Evolutionary conservation across 768 basidiomycete species (phyloP).

Genomic region (Agrocybe praecox): DNA sequence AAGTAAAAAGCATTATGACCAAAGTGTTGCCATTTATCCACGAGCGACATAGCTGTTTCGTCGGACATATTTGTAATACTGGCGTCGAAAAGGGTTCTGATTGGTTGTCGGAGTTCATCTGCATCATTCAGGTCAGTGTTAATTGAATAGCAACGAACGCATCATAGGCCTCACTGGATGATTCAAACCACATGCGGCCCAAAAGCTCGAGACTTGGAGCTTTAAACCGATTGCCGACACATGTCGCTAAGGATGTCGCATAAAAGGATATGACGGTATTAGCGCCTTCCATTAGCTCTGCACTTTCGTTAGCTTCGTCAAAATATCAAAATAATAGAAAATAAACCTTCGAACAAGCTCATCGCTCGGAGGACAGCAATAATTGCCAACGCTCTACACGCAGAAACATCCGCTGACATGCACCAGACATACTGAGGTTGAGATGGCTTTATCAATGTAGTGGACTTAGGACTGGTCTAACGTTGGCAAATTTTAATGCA

Average conservation of each 20-base stretch:
- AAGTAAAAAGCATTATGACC: slow-evolving; percentile 40
- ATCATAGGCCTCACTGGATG: slow-evolving; percentile 53
- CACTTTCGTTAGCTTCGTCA: slow-evolving; percentile 44
- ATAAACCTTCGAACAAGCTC: slow-evolving; percentile 68
- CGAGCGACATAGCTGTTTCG: slow-evolving; percentile 57
- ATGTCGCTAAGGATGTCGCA: slow-evolving; percentile 64
- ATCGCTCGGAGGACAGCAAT: slow-evolving; percentile 69
- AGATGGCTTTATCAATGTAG: slow-evolving; percentile 41
- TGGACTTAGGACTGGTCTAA: slow-evolving; percentile 35
- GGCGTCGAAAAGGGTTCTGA: slow-evolving; percentile 78
- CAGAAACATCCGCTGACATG: slow-evolving; percentile 71
- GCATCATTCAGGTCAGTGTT: slow-evolving; percentile 9
- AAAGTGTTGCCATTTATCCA: slow-evolving; percentile 66
- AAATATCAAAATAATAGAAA: not conserved
- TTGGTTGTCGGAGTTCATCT: slow-evolving; percentile 80
- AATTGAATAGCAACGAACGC: not conserved
- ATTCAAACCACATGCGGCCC: slow-evolving; percentile 75
- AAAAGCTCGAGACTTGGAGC: slow-evolving; percentile 74
- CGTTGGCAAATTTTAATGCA: not conserved
- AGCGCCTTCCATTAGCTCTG: slow-evolving; percentile 57
- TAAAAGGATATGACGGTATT: slow-evolving; percentile 83
- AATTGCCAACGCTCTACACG: slow-evolving; percentile 69
- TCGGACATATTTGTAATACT: slow-evolving; percentile 69
- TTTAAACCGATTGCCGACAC: slow-evolving; percentile 62
- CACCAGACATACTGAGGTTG: slow-evolving; percentile 60